A percentile compares a stretch with the other conserved stretches of the same genome.
These are phyloP conservation scores for Coemansia sp. DNA, from an alignment of 192 early-diverging fungal species.

Conservation along the genomic window DNA sequence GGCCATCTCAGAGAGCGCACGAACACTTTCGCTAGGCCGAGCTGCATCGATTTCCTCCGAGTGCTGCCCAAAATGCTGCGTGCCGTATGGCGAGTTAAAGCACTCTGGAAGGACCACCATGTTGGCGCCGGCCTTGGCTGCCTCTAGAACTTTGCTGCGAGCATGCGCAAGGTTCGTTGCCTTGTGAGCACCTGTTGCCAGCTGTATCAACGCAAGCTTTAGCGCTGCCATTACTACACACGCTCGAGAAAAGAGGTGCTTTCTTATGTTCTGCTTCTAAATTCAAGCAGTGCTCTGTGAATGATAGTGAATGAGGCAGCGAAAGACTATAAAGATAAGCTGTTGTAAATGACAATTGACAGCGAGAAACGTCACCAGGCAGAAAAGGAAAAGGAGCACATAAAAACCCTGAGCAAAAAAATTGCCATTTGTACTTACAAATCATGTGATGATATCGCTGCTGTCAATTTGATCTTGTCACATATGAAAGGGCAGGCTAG, in stretches of 20 bases:
- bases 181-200: slow-evolving; percentile 76
- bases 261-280: background rate
- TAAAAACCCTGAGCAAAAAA: too few relatives aligned
- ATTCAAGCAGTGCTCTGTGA: background rate
- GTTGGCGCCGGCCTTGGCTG: slow-evolving; percentile 77
- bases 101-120: slow-evolving; percentile 97
- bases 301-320: too few relatives aligned
- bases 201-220: slow-evolving; percentile 77
- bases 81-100: slow-evolving; percentile 99
- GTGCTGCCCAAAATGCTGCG: slow-evolving; percentile 85
- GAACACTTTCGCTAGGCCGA: slow-evolving; percentile 62
- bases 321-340: background rate
- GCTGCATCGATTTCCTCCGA: slow-evolving; percentile 74
- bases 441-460: too few relatives aligned
- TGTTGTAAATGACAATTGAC: background rate
- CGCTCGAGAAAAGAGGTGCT: background rate
- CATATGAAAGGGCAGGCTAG: too few relatives aligned
- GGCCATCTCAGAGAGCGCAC: slow-evolving; percentile 81
- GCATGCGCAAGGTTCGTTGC: slow-evolving; percentile 76
- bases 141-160: slow-evolving; percentile 77
- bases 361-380: too few relatives aligned
- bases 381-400: too few relatives aligned
- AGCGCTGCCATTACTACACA: slow-evolving; percentile 10
- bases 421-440: too few relatives aligned
- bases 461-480: too few relatives aligned